Percentiles rank a stretch among this genome's conserved stretches.
These are phyloP conservation scores for Podospora didyma DNA, from an alignment of 495 filamentous ascomycete species.

Conservation along the genomic window DNA sequence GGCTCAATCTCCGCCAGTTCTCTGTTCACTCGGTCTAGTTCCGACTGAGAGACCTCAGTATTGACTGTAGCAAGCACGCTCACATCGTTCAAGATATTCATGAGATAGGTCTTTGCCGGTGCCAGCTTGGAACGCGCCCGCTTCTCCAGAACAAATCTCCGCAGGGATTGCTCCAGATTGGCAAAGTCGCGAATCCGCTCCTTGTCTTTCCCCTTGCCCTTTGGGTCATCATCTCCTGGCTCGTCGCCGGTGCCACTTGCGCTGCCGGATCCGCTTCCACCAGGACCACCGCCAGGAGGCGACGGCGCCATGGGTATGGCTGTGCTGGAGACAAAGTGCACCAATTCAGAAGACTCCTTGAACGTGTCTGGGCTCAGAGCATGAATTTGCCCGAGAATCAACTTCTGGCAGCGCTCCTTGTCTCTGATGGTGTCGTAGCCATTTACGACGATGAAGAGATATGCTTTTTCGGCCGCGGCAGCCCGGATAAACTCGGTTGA, in stretches of 20 bases:
- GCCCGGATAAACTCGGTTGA: slow-evolving; percentile 96
- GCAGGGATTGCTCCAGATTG: slow-evolving; percentile 78
- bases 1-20: slow-evolving; percentile 83
- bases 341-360: slow-evolving; percentile 88
- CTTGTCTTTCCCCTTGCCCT: slow-evolving; percentile 86
- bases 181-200: slow-evolving; percentile 87
- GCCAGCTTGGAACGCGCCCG: slow-evolving; percentile 92
- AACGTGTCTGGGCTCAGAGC: slow-evolving; percentile 82
- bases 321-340: slow-evolving; percentile 97
- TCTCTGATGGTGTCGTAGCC: slow-evolving; percentile 92
- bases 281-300: slow-evolving; percentile 48
- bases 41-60: slow-evolving; percentile 75
- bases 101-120: slow-evolving; percentile 92
- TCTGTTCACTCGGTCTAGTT: slow-evolving; percentile 76
- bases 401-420: slow-evolving; percentile 74
- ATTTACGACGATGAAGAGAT: slow-evolving; percentile 98
- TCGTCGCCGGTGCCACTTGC: slow-evolving; percentile 54
- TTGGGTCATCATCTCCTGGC: slow-evolving; percentile 60
- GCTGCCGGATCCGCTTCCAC: slow-evolving; percentile 59
- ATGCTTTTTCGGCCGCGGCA: slow-evolving; percentile 93
- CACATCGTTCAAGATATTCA: slow-evolving; percentile 86
- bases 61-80: slow-evolving; percentile 82
- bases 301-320: slow-evolving; percentile 70
- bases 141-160: slow-evolving; percentile 94
- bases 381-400: slow-evolving; percentile 86